Base-by-base conservation (phyloP, 148 eudicot species). In the Gaultheria prostrata region DNA sequence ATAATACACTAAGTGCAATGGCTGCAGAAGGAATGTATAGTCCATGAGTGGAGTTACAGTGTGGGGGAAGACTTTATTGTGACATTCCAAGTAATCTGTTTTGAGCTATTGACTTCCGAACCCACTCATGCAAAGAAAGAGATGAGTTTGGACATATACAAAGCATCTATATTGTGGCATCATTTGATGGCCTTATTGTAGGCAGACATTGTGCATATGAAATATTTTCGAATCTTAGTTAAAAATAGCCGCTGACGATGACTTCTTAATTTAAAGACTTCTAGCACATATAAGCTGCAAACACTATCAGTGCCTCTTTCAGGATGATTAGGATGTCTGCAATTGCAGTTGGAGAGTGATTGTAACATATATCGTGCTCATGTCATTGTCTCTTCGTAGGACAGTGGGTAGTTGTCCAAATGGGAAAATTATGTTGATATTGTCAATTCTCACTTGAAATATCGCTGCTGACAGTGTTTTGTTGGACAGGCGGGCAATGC, bases 261-360 rank as follows among this genome's bases (percentile, higher is more conserved):
- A 17, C 6, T 12, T 32, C 30, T 67, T 67, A 43, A 35, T 73
- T 17, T 35, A 24, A 13, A 35, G 43, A 43, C 24, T 17, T 73
- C 24, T 46, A 75, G 54, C 77, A 73, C 49, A 75, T n/a, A 75
- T n/a, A 45, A 46, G 78, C 11, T 74, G 18, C 56, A 46, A 45
- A 48, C 53, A 18, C 21, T 30, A 15, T 71, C 24, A 73, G 21
- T 20, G 4, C 77, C 28, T 39, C 48, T 75, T 75, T n/a, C 78
- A 75, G 53, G 50, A 75, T 75, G 8, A 75, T 46, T 21, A 75
- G 78, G 43, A 24, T 75, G 13, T n/a, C 78, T 46, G 10, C 30
- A 0, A n/a, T n/a, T 39, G 77, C 50, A 73, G 46, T 33, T 72
- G 76, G 76, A 35, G 24, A 15, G 39, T 72, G 35, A 30, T 9